Percentiles rank a stretch among this genome's conserved stretches.
Conservation (phyloP, 345 rosid species). For the Clarkia xantiana region DNA sequence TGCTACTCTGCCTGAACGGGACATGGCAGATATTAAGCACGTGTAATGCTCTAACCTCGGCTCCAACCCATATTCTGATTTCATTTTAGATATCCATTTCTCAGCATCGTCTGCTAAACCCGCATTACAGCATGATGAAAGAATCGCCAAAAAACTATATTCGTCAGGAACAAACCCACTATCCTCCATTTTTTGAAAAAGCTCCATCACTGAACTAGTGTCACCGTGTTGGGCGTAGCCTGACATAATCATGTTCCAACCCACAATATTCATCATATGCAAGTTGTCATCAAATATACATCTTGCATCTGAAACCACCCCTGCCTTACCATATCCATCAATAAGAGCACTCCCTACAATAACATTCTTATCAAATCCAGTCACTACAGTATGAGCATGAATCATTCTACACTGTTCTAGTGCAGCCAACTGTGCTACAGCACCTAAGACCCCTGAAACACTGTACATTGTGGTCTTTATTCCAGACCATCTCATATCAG, state of each 20-base stretch:
- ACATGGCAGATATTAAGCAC: constrained; percentile 23
- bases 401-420: constrained; percentile 27
- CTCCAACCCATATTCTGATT: constrained; percentile 11
- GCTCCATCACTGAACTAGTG: constrained; percentile 12
- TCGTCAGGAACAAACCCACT: constrained; percentile 23
- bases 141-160: constrained; percentile 26
- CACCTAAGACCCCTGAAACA: constrained; percentile 25
- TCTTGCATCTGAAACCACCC: constrained; percentile 24
- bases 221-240: constrained; percentile 38
- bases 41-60: constrained; percentile 36
- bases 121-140: constrained; percentile 21
- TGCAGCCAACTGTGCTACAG: constrained; percentile 26
- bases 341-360: constrained; percentile 20
- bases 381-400: constrained; percentile 29
- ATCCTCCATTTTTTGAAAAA: constrained; percentile 18
- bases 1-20: constrained; percentile 17
- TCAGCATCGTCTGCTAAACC: constrained; percentile 20
- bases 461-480: constrained; percentile 20
- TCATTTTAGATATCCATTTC: constrained; percentile 26
- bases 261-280: constrained; percentile 16
- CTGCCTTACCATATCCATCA: constrained; percentile 36
- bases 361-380: constrained; percentile 21
- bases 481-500: constrained; percentile 15
- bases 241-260: constrained; percentile 34
- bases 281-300: constrained; percentile 23